Percentiles rank a stretch among this genome's conserved stretches.
Evolutionary conservation across 495 filamentous ascomycete genomes (phyloP).

Genomic region (Lophium mytilinum): DNA sequence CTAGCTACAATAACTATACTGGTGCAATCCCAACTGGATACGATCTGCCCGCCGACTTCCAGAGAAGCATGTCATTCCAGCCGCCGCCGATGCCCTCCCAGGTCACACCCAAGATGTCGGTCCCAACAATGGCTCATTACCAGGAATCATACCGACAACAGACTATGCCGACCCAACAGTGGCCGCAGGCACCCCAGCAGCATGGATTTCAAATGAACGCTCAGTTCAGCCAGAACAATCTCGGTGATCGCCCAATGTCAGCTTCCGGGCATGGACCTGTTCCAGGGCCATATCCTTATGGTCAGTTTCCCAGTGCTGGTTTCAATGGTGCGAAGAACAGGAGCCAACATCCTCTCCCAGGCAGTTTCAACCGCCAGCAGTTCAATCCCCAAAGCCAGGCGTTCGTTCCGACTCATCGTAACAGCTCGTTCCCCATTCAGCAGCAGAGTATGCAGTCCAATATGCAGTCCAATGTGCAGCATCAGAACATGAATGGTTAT

Average conservation of each 20-base stretch:
- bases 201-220: constrained; percentile 8
- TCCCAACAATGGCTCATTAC: constrained; percentile 17
- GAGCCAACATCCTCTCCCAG: constrained; percentile 66
- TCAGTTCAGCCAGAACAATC: constrained; percentile 28
- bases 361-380: constrained; percentile 70
- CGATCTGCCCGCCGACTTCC: constrained; percentile 30
- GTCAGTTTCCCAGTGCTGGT: constrained; percentile 63
- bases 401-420: constrained; percentile 57
- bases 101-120: constrained; percentile 23
- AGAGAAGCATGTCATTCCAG: constrained; percentile 32
- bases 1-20: constrained; percentile 10
- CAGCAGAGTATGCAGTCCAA: background rate
- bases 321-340: constrained; percentile 52
- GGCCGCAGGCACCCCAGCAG: constrained; percentile 25
- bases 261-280: constrained; percentile 31
- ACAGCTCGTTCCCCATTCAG: constrained; percentile 22
- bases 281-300: constrained; percentile 60
- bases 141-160: constrained; percentile 22
- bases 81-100: constrained; percentile 12
- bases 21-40: constrained; percentile 17
- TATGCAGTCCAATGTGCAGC: background rate
- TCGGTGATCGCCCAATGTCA: constrained; percentile 32
- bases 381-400: constrained; percentile 92
- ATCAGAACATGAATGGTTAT: constrained; percentile 16
- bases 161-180: constrained; percentile 17